Percentiles rank a stretch among this genome's conserved stretches.
Evolutionary conservation across 257 asterid species (phyloP).

Genomic region (Forsythia suspensa): DNA sequence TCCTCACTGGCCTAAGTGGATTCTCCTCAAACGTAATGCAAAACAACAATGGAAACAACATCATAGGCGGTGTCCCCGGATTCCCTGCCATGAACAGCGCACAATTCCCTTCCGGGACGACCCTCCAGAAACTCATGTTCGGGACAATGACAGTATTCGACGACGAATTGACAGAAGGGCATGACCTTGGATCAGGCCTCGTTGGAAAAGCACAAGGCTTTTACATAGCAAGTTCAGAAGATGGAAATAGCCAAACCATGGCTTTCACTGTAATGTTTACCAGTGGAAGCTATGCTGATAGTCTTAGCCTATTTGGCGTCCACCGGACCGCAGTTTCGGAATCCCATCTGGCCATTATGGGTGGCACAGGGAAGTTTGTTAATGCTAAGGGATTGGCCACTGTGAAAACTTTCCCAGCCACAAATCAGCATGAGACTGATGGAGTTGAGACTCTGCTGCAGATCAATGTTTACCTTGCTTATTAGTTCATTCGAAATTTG

Average conservation of each 20-base stretch:
- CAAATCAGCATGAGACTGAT: constrained; percentile 60
- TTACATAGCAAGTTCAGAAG: constrained; percentile 71
- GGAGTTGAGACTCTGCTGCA: constrained; percentile 79
- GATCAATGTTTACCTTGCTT: constrained; percentile 66
- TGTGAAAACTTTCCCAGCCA: constrained; percentile 57
- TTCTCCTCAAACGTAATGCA: constrained; percentile 49
- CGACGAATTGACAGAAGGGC: constrained; percentile 80
- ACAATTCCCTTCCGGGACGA: constrained; percentile 57
- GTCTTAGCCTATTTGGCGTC: constrained; percentile 72
- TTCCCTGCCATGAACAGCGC: constrained; percentile 70
- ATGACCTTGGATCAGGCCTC: constrained; percentile 62
- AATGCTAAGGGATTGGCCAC: constrained; percentile 71
- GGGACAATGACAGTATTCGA: constrained; percentile 82
- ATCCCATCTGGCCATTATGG: constrained; percentile 85
- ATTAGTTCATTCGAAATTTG: constrained; percentile 13
- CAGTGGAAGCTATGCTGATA: constrained; percentile 67
- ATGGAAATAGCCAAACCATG: constrained; percentile 83
- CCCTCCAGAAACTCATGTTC: constrained; percentile 84
- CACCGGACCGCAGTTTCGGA: constrained; percentile 65
- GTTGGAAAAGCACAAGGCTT: constrained; percentile 91
- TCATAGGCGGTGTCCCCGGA: constrained; percentile 66
- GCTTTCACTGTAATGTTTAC: constrained; percentile 74
- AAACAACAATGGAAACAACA: constrained; percentile 50
- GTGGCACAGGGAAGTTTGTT: constrained; percentile 85
- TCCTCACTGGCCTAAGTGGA: constrained; percentile 84